Evolutionary conservation across 2,329 filamentous ascomycete species (phyloP), one percentile per base, ranked within the genome.

Genomic region (Cadophora gregata): DNA sequence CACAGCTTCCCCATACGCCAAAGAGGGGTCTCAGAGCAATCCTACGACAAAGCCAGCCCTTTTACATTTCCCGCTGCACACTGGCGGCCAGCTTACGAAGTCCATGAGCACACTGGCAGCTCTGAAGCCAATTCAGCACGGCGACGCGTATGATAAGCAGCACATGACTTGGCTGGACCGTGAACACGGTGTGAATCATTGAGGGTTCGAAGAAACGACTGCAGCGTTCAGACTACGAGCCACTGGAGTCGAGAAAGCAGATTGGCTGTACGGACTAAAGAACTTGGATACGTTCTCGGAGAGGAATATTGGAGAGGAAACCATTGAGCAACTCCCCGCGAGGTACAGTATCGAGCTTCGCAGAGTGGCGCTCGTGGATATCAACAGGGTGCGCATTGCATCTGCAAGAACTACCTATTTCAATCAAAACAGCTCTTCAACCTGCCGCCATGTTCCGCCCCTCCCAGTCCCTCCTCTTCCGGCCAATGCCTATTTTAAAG

Each of bases 371-470:
- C 53, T 56, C 19, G n/a, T 36, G 29, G 53, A 24, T 36, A 56
- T 36, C 53, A 56, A 9, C n/a, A 56, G 38, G 10, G 24, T 19
- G 14, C 9, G 14, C 19, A 56, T 31, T 24, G 12, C 50, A 21
- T 38, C 38, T 24, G 29, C 48, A 19, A 33, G 10, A 36, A 21
- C 14, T 12, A 33, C 21, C 24, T 45, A 25, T 14, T 16, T 16
- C 27, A 65, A 14, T 31, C 36, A 45, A 19, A 10, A 45, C 6
- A 47, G 9, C 9, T 10, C 12, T 21, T 56, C 16, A 21, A 56
- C 31, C 27, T 12, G 31, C 29, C 62, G 71, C 53, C 59, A 79
- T 73, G 73, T 88, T 89, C 83, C 87, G 84, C 75, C 79, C 80
- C 27, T 81, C 84, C 1, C 77, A 81, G 2, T 77, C 81, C 45